phyloP scores from a whole-genome alignment of 169 alveolate genomes.

The Cryptosporidium bovis region DNA sequence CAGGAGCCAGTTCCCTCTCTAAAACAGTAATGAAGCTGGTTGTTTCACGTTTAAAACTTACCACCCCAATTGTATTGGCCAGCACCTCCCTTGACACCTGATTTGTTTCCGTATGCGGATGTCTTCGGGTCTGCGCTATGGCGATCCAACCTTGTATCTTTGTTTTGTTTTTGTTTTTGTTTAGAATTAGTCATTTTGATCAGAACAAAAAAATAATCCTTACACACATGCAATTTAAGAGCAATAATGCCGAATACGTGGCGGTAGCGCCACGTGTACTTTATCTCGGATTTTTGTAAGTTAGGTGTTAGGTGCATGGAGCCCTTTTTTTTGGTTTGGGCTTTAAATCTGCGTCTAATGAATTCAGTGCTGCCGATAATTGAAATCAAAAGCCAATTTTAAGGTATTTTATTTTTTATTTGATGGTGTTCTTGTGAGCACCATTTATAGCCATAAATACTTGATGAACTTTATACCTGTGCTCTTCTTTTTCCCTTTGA shows the following conservation, averaged over 20 bases:
- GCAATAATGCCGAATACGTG: not conserved
- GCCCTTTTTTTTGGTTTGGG: not conserved
- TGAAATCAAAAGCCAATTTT: not conserved
- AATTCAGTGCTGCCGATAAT: not conserved
- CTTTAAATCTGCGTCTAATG: not conserved
- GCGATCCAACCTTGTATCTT: constrained; percentile 65
- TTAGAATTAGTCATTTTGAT: constrained; percentile 28
- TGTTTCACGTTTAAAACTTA: not conserved
- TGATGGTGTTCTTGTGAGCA: constrained; percentile 67
- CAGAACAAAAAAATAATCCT: not conserved
- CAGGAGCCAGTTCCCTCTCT: constrained; percentile 25
- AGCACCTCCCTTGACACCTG: constrained; percentile 66
- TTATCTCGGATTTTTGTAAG: no score
- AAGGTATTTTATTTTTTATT: not conserved
- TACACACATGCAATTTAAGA: constrained; percentile 7
- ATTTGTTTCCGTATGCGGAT: constrained; percentile 66
- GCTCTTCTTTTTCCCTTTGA: constrained; percentile 57
- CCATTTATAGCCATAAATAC: constrained; percentile 79
- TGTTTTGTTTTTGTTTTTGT: constrained; percentile 11
- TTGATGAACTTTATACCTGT: constrained; percentile 75
- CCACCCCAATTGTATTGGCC: constrained; percentile 71
- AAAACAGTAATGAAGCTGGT: not conserved
- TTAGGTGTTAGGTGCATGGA: no score
- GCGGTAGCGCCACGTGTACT: not conserved
- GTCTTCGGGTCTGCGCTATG: constrained; percentile 65